Conservation (phyloP, 2,329 filamentous ascomycete genomes). For the Fonsecaea erecta region DNA sequence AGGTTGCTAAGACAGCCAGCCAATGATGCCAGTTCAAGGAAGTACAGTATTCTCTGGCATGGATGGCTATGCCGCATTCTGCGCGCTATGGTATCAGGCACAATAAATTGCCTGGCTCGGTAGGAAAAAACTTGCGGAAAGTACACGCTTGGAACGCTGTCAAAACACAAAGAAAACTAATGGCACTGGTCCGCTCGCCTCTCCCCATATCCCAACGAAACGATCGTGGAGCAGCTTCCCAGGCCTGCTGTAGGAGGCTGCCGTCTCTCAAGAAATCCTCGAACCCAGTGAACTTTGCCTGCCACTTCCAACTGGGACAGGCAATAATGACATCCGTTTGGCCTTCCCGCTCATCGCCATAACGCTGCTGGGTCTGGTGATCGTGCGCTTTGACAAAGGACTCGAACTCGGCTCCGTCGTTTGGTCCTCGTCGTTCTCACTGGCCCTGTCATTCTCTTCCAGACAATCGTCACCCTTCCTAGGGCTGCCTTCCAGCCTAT, state of each 20-base stretch:
- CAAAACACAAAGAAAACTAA: neutral
- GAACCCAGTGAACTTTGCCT: conserved; percentile 33
- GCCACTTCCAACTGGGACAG: conserved; percentile 31
- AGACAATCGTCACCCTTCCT: conserved; percentile 10
- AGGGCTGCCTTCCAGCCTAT: conserved; percentile 12
- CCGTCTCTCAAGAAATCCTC: conserved; percentile 24
- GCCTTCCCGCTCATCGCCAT: conserved; percentile 35
- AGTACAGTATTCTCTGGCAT: neutral
- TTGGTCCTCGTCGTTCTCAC: conserved; percentile 34
- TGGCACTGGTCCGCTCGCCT: neutral
- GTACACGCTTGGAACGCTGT: conserved; percentile 5
- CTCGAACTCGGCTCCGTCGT: conserved; percentile 35
- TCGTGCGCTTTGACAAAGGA: conserved; percentile 36
- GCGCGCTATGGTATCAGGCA: neutral
- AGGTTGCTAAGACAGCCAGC: too few species aligned
- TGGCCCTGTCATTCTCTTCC: conserved; percentile 29
- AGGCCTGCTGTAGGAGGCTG: conserved; percentile 27
- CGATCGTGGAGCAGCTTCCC: conserved; percentile 20
- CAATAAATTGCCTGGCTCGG: neutral
- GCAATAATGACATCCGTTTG: conserved; percentile 37
- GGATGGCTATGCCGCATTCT: conserved; percentile 2
- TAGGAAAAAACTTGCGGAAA: neutral
- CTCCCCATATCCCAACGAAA: conserved; percentile 12
- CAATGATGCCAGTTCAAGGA: too few species aligned
- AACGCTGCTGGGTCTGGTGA: conserved; percentile 37